Percentiles rank a stretch among this genome's conserved stretches.
phyloP scores from a whole-genome alignment of 2,329 filamentous ascomycete genomes.

The Stachybotrys elegans region DNA sequence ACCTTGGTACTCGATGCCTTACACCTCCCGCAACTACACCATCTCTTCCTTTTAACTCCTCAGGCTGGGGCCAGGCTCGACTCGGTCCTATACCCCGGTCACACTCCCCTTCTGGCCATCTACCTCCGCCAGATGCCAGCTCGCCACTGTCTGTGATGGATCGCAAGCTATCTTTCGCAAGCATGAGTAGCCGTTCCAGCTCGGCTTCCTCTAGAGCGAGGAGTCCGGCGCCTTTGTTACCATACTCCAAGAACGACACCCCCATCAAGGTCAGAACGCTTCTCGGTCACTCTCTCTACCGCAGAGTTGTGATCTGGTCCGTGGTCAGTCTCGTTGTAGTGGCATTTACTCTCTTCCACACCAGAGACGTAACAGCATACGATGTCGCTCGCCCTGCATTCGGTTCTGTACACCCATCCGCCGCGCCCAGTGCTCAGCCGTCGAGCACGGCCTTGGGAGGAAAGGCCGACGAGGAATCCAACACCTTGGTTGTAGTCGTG shows the following conservation, averaged over 20 bases:
- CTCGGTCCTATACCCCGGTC: too few species aligned
- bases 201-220: constrained; percentile 22
- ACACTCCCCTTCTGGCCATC: too few species aligned
- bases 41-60: too few species aligned
- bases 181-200: constrained; percentile 29
- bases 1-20: too few species aligned
- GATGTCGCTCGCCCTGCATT: constrained; percentile 10
- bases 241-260: constrained; percentile 27
- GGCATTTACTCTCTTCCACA: constrained; percentile 34
- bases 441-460: too few species aligned
- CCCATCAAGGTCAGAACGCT: constrained; percentile 38
- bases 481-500: too few species aligned
- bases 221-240: constrained; percentile 27
- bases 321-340: constrained; percentile 36
- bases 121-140: neutral
- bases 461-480: too few species aligned
- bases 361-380: constrained; percentile 17
- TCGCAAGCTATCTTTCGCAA: constrained; percentile 23
- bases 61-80: too few species aligned
- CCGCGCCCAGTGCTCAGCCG: too few species aligned
- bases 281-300: constrained; percentile 47
- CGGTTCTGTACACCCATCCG: neutral
- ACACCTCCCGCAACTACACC: too few species aligned
- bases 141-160: constrained; percentile 15
- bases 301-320: constrained; percentile 47